These are phyloP conservation scores for Fragilariopsis cylindrus DNA, from an alignment of 108 stramenopile genomes.

Conservation along the genomic window DNA sequence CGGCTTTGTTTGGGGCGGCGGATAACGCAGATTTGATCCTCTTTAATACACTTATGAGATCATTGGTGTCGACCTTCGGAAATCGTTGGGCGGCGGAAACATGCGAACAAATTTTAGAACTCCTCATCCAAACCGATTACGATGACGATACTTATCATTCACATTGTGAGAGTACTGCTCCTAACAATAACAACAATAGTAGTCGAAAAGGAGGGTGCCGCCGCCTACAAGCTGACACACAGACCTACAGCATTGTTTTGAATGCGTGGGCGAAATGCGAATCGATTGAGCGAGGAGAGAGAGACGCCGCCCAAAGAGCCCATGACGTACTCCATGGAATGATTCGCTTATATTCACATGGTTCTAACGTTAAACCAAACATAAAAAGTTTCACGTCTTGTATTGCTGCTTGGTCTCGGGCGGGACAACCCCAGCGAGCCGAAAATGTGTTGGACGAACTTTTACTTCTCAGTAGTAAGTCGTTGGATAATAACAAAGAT, in stretches of 20 bases:
- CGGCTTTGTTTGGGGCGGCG: too few relatives aligned
- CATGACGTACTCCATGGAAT: too few relatives aligned
- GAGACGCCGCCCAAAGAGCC: too few relatives aligned
- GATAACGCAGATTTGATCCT: too few relatives aligned
- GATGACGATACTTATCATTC: too few relatives aligned
- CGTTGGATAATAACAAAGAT: too few relatives aligned
- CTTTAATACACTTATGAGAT: background rate
- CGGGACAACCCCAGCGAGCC: slow-evolving; percentile 28
- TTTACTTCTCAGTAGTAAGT: slow-evolving; percentile 2
- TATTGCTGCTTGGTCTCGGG: slow-evolving; percentile 48
- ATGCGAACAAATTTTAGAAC: slow-evolving; percentile 20
- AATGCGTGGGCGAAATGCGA: slow-evolving; percentile 12
- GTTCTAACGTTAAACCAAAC: slow-evolving; percentile 1
- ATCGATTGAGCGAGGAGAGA: too few relatives aligned
- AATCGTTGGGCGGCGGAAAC: background rate
- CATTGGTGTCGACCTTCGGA: background rate
- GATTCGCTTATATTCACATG: too few relatives aligned
- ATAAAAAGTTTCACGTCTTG: slow-evolving; percentile 47
- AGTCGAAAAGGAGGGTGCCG: slow-evolving; percentile 31
- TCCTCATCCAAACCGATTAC: background rate
- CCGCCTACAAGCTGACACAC: background rate
- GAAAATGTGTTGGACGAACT: slow-evolving; percentile 33
- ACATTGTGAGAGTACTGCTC: background rate
- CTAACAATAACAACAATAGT: slow-evolving; percentile 31
- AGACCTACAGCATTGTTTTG: slow-evolving; percentile 17